Evolutionary conservation across 192 early-diverging fungal genomes (phyloP).

Genomic region (Entomortierella beljakovae): DNA sequence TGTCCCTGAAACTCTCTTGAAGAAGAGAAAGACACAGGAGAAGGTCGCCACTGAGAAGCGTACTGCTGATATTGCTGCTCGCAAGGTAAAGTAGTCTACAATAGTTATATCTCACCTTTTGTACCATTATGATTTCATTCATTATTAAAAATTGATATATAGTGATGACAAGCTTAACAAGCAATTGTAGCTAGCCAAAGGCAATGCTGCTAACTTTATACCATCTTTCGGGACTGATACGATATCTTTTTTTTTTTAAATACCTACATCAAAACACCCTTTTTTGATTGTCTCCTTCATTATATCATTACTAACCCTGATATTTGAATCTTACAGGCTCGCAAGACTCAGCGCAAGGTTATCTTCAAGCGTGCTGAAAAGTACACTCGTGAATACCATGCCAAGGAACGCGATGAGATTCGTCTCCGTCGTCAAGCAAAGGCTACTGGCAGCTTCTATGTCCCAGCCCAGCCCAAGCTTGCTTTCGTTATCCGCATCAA

Average conservation of each 20-base stretch:
- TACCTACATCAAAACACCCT: background rate
- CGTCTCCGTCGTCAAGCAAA: conserved; percentile 95
- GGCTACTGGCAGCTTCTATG: conserved; percentile 91
- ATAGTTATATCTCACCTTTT: no score
- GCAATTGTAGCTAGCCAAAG: conserved; percentile 51
- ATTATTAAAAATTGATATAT: background rate
- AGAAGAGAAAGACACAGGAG: conserved; percentile 83
- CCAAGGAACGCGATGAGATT: conserved; percentile 89
- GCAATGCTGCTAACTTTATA: conserved; percentile 59
- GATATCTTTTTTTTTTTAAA: conserved; percentile 5
- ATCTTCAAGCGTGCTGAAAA: conserved; percentile 99
- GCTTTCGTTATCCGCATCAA: conserved; percentile 99
- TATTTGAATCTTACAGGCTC: conserved; percentile 29
- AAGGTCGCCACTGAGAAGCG: conserved; percentile 74
- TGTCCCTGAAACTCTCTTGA: conserved; percentile 88
- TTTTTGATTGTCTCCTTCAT: background rate
- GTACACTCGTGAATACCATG: conserved; percentile 97
- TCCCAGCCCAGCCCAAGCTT: conserved; percentile 95
- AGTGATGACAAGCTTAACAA: conserved; percentile 27
- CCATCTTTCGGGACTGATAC: conserved; percentile 90
- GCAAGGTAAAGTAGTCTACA: conserved; percentile 69
- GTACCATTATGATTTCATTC: no score
- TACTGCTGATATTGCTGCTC: conserved; percentile 60
- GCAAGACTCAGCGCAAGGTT: conserved; percentile 83
- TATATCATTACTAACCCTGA: background rate